Evolutionary conservation across 805 yeast species (phyloP).

Genomic region (Candida dendrica): DNA sequence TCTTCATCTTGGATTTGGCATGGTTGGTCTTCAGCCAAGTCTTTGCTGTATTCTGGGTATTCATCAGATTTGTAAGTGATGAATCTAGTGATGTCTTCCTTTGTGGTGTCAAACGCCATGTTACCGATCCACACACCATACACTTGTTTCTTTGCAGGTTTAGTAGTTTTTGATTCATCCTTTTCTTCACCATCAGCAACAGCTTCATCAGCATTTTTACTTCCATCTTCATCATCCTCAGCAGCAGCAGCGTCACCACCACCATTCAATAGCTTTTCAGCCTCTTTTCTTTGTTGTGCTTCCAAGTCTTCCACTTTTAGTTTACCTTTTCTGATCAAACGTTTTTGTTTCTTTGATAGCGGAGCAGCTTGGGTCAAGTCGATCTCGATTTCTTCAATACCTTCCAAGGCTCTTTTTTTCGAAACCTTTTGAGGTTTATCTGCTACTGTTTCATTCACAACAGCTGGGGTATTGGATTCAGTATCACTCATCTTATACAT

Average conservation of each 20-base stretch:
- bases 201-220: conserved; percentile 12
- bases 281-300: conserved; percentile 29
- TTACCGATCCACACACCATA: conserved; percentile 95
- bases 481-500: neutral
- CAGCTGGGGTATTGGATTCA: neutral
- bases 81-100: conserved; percentile 64
- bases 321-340: conserved; percentile 76
- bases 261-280: conserved; percentile 7
- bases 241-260: conserved; percentile 11
- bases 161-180: conserved; percentile 24
- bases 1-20: conserved; percentile 44
- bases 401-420: conserved; percentile 9
- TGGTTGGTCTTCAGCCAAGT: conserved; percentile 22
- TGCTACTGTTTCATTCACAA: neutral
- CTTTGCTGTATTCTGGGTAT: conserved; percentile 22
- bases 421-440: neutral
- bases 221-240: conserved; percentile 21
- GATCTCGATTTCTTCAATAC: conserved; percentile 48
- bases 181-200: conserved; percentile 26
- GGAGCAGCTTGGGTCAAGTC: conserved; percentile 70
- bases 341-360: conserved; percentile 83
- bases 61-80: conserved; percentile 50
- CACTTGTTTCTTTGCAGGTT: conserved; percentile 35
- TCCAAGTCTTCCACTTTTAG: conserved; percentile 50
- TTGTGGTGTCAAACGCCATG: conserved; percentile 74